Evolutionary conservation across 2,329 filamentous ascomycete species (phyloP), one percentile per base, ranked within the genome.

Genomic region (Cyclaneusma minus): DNA sequence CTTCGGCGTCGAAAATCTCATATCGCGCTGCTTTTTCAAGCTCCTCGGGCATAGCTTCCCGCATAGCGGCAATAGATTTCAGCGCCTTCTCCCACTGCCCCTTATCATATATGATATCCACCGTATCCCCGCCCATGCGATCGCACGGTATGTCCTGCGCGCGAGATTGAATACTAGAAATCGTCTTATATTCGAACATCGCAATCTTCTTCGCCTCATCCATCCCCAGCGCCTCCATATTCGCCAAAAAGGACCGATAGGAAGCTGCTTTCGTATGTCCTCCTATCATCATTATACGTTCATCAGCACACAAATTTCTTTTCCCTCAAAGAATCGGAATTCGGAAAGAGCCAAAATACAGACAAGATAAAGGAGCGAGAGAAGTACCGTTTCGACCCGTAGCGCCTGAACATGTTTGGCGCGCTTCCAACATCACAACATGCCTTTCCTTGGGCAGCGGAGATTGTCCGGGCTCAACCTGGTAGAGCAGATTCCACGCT

Each of bases 41-140:
- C 11, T 60, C 51, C 3, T 42, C 43, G 0, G 56, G 55, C 40
- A 67, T 50, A 3, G 50, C 48, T 7, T 43, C 46, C 14, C 48
- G 50, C 56, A 70, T 62, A 4, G 54, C 45, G 4, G 45, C 38
- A 10, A 68, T 52, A 3, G 55, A 51, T 10, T 38, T 33, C 13
- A 46, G 39, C 2, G 56, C 55, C 2, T 38, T 29, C 4, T 43
- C 40, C 49, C 58, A 61, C 25, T 57, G 47, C 6, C 31, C 41
- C 11, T 48, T 31, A 31, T 69, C 62, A 39, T 69, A 72, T 16
- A 72, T 50, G 3, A 72, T 48, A 41, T 75, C 68, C 3, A 70
- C 55, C 0, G 69, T 74, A 13, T 57, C 50, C 35, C 64, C 61
- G 7, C 55, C 41, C 19, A 48, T 39, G 25, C 55, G 59, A 37